Conservation (phyloP, 2,329 filamentous ascomycete species). For the Paraphoma sp. region DNA sequence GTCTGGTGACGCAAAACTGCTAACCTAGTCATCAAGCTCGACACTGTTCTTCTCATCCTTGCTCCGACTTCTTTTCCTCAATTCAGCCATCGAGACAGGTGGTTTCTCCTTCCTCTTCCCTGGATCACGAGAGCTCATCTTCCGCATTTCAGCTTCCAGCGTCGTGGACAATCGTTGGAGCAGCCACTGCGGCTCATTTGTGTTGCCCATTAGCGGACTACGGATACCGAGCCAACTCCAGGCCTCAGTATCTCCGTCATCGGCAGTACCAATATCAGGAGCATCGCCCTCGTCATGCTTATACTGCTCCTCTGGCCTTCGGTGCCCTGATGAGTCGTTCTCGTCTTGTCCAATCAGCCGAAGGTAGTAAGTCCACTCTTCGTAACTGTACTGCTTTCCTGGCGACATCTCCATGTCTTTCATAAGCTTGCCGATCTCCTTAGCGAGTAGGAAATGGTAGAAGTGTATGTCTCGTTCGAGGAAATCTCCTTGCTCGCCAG, state of each 20-base stretch:
- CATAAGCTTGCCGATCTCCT: constrained; percentile 53
- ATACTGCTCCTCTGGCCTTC: constrained; percentile 31
- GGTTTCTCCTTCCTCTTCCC: constrained; percentile 29
- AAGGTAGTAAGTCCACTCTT: constrained; percentile 50
- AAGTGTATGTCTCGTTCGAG: constrained; percentile 58
- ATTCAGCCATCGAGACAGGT: constrained; percentile 43
- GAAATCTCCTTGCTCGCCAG: constrained; percentile 51
- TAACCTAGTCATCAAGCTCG: background rate
- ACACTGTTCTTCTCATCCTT: background rate
- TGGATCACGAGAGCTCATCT: constrained; percentile 27
- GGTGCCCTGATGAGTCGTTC: constrained; percentile 45
- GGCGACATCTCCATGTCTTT: constrained; percentile 50
- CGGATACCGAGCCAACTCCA: constrained; percentile 78
- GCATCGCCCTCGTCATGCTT: constrained; percentile 23
- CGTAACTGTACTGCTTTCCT: constrained; percentile 47
- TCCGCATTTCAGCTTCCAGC: constrained; percentile 54
- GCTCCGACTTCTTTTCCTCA: constrained; percentile 10
- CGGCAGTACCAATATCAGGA: constrained; percentile 41
- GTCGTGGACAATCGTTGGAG: constrained; percentile 67
- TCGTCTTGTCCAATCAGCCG: constrained; percentile 50
- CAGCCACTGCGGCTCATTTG: constrained; percentile 76
- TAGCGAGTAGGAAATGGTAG: constrained; percentile 57
- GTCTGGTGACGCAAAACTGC: background rate
- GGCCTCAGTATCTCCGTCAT: constrained; percentile 58
- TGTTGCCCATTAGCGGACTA: constrained; percentile 72